A percentile compares a stretch with the other conserved stretches of the same genome.
Conservation (phyloP, 2,329 filamentous ascomycete species). For the Phialocephala sp. region DNA sequence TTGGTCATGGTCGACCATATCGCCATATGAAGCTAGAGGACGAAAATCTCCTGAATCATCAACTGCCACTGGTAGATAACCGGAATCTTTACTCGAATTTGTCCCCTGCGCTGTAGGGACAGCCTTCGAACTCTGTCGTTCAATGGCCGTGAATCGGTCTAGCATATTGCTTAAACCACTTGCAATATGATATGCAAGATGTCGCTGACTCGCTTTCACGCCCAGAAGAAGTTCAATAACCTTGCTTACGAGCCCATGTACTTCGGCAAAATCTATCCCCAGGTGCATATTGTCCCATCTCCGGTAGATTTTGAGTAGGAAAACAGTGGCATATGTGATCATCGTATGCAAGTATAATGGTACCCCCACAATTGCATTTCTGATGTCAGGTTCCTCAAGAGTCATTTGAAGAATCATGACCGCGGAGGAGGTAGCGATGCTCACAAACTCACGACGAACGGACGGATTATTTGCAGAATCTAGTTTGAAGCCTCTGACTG, state of each 20-base stretch:
- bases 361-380: constrained; percentile 43
- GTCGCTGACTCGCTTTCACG: constrained; percentile 44
- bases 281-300: constrained; percentile 43
- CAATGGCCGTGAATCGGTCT: constrained; percentile 22
- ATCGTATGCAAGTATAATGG: constrained; percentile 47
- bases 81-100: neutral
- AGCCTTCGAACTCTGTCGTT: constrained; percentile 1
- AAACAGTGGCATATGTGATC: constrained; percentile 46
- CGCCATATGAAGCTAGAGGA: neutral
- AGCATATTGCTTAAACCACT: constrained; percentile 46
- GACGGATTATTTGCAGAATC: constrained; percentile 20
- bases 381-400: constrained; percentile 44
- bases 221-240: constrained; percentile 44
- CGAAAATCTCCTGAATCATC: neutral
- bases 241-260: constrained; percentile 42
- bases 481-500: constrained; percentile 35
- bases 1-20: constrained; percentile 37
- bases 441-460: constrained; percentile 30
- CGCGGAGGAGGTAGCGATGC: constrained; percentile 34
- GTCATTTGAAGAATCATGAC: constrained; percentile 42
- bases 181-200: constrained; percentile 47
- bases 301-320: constrained; percentile 46
- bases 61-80: neutral
- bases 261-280: constrained; percentile 43
- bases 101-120: neutral